Evolutionary conservation across 2,329 filamentous ascomycete genomes (phyloP).

Genomic region (Zasmidium angulare): DNA sequence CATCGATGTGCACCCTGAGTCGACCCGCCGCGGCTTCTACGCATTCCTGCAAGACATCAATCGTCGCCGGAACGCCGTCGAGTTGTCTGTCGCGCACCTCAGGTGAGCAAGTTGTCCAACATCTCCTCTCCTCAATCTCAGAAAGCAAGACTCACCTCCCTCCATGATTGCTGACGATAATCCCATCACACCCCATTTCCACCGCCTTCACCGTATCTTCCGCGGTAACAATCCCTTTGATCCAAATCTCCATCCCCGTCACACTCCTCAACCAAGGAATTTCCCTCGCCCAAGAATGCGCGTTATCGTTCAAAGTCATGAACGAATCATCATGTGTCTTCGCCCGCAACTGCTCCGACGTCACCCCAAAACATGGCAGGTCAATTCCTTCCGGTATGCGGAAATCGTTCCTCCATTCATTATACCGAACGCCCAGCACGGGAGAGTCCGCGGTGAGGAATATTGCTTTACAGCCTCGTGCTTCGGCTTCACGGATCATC

Average conservation of each 20-base stretch:
- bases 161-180: constrained; percentile 34
- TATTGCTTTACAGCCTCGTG: constrained; percentile 52
- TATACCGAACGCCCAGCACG: constrained; percentile 53
- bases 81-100: constrained; percentile 52
- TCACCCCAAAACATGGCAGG: constrained; percentile 27
- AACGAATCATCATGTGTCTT: constrained; percentile 33
- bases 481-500: constrained; percentile 32
- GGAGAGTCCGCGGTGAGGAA: constrained; percentile 58
- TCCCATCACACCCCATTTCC: constrained; percentile 38
- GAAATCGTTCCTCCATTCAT: constrained; percentile 57
- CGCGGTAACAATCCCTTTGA: constrained; percentile 42
- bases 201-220: constrained; percentile 49
- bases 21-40: constrained; percentile 43
- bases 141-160: neutral
- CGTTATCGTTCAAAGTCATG: constrained; percentile 29
- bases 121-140: neutral
- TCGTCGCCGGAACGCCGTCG: constrained; percentile 54
- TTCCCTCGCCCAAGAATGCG: constrained; percentile 35
- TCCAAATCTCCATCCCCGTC: constrained; percentile 52
- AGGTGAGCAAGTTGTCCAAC: neutral
- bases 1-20: constrained; percentile 63
- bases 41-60: constrained; percentile 49
- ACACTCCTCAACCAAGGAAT: constrained; percentile 51
- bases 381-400: constrained; percentile 28
- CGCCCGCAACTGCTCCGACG: constrained; percentile 25